phyloP scores from a whole-genome alignment of 1,284 basidiomycete genomes.

The Cutaneotrichosporon sp. region DNA sequence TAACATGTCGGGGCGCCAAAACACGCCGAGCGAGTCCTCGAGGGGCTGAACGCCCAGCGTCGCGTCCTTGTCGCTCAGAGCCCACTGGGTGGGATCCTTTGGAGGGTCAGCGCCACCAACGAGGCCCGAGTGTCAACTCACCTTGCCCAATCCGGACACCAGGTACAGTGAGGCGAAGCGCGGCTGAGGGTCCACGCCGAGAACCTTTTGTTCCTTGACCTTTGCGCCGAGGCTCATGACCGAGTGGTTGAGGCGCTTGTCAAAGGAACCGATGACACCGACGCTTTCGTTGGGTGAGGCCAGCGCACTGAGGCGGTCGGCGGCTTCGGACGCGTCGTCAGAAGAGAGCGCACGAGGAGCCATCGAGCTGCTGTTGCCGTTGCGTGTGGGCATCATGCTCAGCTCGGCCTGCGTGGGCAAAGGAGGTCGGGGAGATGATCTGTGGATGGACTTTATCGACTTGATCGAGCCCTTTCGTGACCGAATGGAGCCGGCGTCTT shows the following conservation, averaged over 20 bases:
- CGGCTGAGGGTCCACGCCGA: slow-evolving; percentile 37
- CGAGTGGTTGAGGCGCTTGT: slow-evolving; percentile 23
- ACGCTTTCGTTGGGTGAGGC: slow-evolving; percentile 7
- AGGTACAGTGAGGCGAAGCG: slow-evolving; percentile 57
- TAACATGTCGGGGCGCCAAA: slow-evolving; percentile 93
- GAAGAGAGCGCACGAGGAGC: not conserved
- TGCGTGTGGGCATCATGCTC: slow-evolving; percentile 6
- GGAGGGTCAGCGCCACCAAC: not conserved
- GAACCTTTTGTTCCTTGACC: slow-evolving; percentile 41
- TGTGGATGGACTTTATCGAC: not conserved
- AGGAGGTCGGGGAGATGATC: slow-evolving; percentile 1
- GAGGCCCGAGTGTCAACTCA: slow-evolving; percentile 25
- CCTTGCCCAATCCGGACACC: slow-evolving; percentile 57
- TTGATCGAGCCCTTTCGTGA: slow-evolving; percentile 10
- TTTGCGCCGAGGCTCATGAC: slow-evolving; percentile 23
- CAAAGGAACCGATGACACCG: slow-evolving; percentile 25
- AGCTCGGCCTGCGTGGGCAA: slow-evolving; percentile 8
- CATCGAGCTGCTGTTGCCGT: slow-evolving; percentile 2
- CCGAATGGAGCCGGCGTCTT: slow-evolving; percentile 21
- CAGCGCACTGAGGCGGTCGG: slow-evolving; percentile 19
- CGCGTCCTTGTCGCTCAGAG: slow-evolving; percentile 84
- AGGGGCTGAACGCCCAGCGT: slow-evolving; percentile 79
- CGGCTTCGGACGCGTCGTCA: slow-evolving; percentile 12
- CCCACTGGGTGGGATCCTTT: slow-evolving; percentile 63
- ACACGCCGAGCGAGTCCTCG: slow-evolving; percentile 83